Evolutionary conservation across 306 rosid species (phyloP).

Genomic region (Quercus suber): DNA sequence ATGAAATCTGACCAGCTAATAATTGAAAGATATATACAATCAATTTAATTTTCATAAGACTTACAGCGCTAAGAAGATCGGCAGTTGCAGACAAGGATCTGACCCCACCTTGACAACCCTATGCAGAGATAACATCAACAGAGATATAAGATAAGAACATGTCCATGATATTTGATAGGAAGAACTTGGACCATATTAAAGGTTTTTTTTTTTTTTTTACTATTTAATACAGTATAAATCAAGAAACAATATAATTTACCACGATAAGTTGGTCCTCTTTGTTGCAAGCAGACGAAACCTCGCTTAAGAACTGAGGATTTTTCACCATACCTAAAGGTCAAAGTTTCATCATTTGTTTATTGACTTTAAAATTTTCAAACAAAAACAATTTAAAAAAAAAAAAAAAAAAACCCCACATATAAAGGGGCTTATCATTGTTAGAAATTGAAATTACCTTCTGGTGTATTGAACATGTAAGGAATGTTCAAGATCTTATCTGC

Average conservation of each 20-base stretch:
- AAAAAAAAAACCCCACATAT: too few species aligned
- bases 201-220: too few species aligned
- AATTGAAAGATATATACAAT: neutral
- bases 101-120: conserved; percentile 86
- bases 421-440: neutral
- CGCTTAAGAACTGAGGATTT: conserved; percentile 58
- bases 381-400: neutral
- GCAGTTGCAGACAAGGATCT: conserved; percentile 65
- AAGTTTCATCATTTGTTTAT: neutral
- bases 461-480: conserved; percentile 68
- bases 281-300: conserved; percentile 49
- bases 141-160: neutral
- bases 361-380: neutral
- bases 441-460: conserved; percentile 45
- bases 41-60: conserved; percentile 17
- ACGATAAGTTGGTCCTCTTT: conserved; percentile 69
- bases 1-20: neutral
- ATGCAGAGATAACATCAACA: conserved; percentile 3
- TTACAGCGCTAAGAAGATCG: conserved; percentile 60
- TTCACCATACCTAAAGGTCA: conserved; percentile 52
- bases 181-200: too few species aligned
- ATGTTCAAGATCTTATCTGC: conserved; percentile 58
- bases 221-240: neutral
- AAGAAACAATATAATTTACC: conserved; percentile 39
- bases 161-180: neutral